Conservation (phyloP, 176 grass and related monocot genomes). For the Tillandsia leiboldiana region DNA sequence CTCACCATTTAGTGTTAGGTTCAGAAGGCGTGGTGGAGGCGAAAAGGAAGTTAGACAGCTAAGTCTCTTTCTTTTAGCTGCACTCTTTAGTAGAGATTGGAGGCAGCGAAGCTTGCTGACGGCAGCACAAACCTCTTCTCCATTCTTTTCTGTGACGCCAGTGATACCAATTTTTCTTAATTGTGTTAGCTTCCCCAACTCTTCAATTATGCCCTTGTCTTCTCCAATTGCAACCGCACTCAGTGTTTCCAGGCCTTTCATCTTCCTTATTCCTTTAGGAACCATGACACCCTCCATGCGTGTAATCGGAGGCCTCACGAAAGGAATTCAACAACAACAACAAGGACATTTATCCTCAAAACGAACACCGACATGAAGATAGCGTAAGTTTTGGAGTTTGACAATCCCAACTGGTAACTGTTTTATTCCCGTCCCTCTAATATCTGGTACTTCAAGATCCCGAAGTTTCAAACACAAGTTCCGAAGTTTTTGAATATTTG, state of each 20-base stretch:
- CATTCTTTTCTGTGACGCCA: not conserved
- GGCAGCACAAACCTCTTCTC: not conserved
- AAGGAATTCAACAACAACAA: not conserved
- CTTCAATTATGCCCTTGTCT: not conserved
- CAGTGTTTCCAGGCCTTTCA: not conserved
- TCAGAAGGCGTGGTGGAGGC: not conserved
- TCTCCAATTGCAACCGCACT: not conserved
- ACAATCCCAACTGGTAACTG: slow-evolving; percentile 16
- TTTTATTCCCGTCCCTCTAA: slow-evolving; percentile 20
- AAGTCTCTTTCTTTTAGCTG: too few species aligned
- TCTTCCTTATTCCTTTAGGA: not conserved
- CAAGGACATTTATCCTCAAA: not conserved
- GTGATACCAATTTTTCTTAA: not conserved
- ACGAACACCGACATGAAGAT: slow-evolving; percentile 4
- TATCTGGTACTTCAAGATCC: slow-evolving; percentile 25
- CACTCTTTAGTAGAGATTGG: not conserved
- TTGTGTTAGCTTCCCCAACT: not conserved
- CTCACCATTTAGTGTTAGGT: not conserved
- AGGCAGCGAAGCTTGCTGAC: not conserved
- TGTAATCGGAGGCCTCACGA: too few species aligned
- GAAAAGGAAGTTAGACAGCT: not conserved
- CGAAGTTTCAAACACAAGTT: slow-evolving; percentile 6
- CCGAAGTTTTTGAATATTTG: slow-evolving; percentile 5
- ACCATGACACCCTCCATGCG: not conserved
- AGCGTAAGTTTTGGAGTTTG: not conserved